Percentiles rank a stretch among this genome's conserved stretches.
Evolutionary conservation across 2,329 filamentous ascomycete species (phyloP).

Genomic region (Beauveria pseudobassiana): DNA sequence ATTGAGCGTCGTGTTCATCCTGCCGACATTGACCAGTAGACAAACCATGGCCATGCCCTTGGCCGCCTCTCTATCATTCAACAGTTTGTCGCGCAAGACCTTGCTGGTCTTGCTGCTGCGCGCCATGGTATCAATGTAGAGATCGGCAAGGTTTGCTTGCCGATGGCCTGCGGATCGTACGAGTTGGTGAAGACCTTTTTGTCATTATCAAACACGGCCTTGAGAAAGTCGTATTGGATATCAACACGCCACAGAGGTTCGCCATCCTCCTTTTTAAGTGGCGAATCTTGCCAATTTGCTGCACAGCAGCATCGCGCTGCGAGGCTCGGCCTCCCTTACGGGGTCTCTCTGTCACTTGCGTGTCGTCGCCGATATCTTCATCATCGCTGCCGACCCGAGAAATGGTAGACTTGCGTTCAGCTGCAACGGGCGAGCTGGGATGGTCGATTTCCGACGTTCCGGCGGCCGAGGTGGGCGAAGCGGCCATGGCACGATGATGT

Average conservation of each 20-base stretch:
- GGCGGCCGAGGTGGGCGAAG: slow-evolving; percentile 32
- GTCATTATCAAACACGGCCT: slow-evolving; percentile 70
- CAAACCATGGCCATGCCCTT: slow-evolving; percentile 99
- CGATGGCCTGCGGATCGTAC: slow-evolving; percentile 56
- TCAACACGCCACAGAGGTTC: slow-evolving; percentile 81
- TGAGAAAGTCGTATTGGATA: slow-evolving; percentile 82
- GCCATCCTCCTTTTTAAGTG: slow-evolving; percentile 86
- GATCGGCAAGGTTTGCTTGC: slow-evolving; percentile 75
- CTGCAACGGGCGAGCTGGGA: slow-evolving; percentile 37
- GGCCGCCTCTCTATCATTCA: slow-evolving; percentile 84
- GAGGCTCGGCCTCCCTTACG: slow-evolving; percentile 27
- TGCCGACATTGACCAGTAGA: slow-evolving; percentile 88
- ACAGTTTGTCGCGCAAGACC: slow-evolving; percentile 90
- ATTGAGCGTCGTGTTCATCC: slow-evolving; percentile 98
- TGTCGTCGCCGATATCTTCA: slow-evolving; percentile 34
- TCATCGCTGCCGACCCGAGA: slow-evolving; percentile 39
- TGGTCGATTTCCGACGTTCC: slow-evolving; percentile 39
- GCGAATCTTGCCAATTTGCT: slow-evolving; percentile 60
- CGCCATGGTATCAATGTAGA: slow-evolving; percentile 98
- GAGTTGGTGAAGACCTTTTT: slow-evolving; percentile 79
- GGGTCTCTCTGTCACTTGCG: slow-evolving; percentile 35
- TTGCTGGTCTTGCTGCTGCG: slow-evolving; percentile 99
- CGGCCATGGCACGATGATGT: slow-evolving; percentile 24
- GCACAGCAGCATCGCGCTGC: slow-evolving; percentile 28
- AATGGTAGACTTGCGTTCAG: slow-evolving; percentile 38